A percentile compares a stretch with the other conserved stretches of the same genome.
phyloP scores from a whole-genome alignment of 169 alveolate species.

The Neospora caninum region DNA sequence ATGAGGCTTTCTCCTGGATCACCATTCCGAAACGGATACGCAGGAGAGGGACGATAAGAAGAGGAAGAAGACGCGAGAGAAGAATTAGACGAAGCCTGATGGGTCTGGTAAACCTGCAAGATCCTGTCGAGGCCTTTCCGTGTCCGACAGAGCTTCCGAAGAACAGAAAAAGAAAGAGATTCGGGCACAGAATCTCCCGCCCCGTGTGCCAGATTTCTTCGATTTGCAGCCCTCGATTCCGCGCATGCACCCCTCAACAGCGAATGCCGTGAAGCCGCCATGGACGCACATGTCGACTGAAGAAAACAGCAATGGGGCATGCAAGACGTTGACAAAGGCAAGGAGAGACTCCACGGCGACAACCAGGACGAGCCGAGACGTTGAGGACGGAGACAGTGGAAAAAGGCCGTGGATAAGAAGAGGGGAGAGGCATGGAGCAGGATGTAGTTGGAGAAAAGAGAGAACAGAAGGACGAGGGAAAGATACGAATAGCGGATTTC shows the following conservation, averaged over 20 bases:
- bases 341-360: too few species aligned
- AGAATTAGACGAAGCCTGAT: not conserved
- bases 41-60: not conserved
- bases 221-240: not conserved
- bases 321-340: too few species aligned
- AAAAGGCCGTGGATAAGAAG: not conserved
- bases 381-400: not conserved
- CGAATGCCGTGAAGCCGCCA: not conserved
- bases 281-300: not conserved
- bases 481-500: not conserved
- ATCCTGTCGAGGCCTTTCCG: not conserved
- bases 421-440: not conserved
- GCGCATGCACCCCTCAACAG: not conserved
- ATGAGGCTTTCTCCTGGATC: not conserved
- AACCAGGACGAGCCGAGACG: not conserved
- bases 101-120: not conserved
- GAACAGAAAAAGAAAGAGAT: not conserved
- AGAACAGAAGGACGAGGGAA: not conserved
- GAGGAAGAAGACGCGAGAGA: not conserved
- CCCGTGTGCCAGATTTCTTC: not conserved
- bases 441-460: not conserved
- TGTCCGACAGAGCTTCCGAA: conserved; percentile 11
- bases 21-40: not conserved
- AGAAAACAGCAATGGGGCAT: too few species aligned
- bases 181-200: not conserved